phyloP scores from a whole-genome alignment of 1,284 basidiomycete genomes.

The Xanthoconium separans region DNA sequence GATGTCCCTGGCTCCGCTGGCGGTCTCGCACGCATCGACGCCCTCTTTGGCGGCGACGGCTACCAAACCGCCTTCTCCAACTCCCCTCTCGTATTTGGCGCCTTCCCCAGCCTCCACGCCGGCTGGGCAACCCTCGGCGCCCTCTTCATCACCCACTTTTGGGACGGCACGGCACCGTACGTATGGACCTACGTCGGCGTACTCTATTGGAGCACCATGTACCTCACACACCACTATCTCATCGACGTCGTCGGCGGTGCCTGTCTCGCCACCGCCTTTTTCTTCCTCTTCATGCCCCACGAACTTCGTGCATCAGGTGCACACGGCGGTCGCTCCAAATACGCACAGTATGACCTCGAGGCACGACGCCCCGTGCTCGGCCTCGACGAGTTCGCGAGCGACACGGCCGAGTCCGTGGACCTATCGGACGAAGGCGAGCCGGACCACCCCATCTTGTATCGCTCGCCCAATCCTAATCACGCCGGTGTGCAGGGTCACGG shows the following conservation, averaged over 20 bases:
- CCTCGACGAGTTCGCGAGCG: conserved; percentile 52
- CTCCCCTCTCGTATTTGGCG: conserved; percentile 94
- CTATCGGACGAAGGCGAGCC: conserved; percentile 58
- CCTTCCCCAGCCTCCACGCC: conserved; percentile 93
- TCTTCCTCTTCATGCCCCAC: conserved; percentile 87
- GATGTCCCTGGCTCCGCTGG: conserved; percentile 90
- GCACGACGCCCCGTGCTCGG: conserved; percentile 24
- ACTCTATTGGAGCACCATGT: conserved; percentile 99
- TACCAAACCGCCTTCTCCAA: conserved; percentile 87
- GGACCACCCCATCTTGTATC: conserved; percentile 60
- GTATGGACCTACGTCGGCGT: conserved; percentile 88
- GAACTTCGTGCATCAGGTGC: conserved; percentile 57
- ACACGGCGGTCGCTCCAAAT: conserved; percentile 53
- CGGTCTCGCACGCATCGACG: conserved; percentile 91
- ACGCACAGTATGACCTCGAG: conserved; percentile 72
- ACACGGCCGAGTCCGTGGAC: conserved; percentile 45
- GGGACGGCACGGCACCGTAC: conserved; percentile 68
- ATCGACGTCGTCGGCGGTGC: conserved; percentile 95
- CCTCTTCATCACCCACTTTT: conserved; percentile 93
- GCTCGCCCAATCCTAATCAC: conserved; percentile 53
- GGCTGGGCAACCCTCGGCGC: conserved; percentile 92
- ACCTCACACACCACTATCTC: conserved; percentile 96
- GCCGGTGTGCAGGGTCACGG: background rate
- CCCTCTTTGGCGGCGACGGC: conserved; percentile 74
- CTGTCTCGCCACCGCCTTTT: conserved; percentile 84